Evolutionary conservation across 192 early-diverging fungal genomes (phyloP).

Genomic region (Coemansia sp.): DNA sequence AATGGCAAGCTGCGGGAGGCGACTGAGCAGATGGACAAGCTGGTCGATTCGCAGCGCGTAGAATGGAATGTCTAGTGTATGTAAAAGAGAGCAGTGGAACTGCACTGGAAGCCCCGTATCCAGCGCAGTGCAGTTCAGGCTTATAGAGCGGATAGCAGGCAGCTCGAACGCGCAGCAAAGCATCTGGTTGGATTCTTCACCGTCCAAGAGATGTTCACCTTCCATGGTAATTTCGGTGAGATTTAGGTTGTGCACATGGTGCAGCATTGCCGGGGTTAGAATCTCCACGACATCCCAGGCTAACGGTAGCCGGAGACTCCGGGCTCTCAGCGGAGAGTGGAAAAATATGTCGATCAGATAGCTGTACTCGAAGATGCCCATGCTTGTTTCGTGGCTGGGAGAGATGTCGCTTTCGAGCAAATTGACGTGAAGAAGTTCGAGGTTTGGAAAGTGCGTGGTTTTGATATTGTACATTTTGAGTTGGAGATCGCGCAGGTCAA

Average conservation of each 20-base stretch:
- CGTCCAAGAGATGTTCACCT: conserved; percentile 12
- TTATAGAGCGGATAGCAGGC: background rate
- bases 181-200: conserved; percentile 17
- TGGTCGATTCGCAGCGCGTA: conserved; percentile 5
- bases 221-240: conserved; percentile 12
- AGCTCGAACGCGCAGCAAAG: background rate
- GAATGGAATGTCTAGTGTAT: conserved; percentile 1
- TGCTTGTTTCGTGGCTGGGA: conserved; percentile 8
- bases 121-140: background rate
- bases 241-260: background rate
- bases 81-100: background rate
- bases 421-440: conserved; percentile 4
- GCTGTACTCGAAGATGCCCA: conserved; percentile 10
- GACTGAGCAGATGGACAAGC: background rate
- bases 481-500: conserved; percentile 4
- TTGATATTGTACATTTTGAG: conserved; percentile 6
- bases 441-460: conserved; percentile 9
- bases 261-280: conserved; percentile 4
- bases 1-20: background rate
- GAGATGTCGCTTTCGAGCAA: conserved; percentile 9
- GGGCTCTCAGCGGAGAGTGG: background rate
- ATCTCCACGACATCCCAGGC: conserved; percentile 19
- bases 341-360: conserved; percentile 15
- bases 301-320: conserved; percentile 7
- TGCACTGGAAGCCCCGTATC: background rate